Evolutionary conservation across 305 asterid species (phyloP), one percentile per base, ranked within the genome.

Genomic region (Rubia tinctorum): DNA sequence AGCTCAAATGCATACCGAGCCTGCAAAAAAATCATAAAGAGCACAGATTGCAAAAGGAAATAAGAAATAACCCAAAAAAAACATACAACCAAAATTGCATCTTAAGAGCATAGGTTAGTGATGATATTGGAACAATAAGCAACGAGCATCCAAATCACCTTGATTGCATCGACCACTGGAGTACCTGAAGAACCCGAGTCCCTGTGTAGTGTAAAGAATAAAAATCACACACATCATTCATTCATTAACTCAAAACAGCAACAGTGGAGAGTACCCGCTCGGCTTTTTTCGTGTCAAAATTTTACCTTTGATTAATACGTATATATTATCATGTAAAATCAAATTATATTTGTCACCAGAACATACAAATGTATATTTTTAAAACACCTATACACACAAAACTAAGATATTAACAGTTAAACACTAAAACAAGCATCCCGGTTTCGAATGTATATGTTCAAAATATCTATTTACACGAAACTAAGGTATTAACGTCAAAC

Each of bases 1-100:
- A 95, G 79, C 91, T 95, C 98, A 80, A 82, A 95, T 45, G 98
- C 97, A 86, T 95, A 95, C 65, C 78, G 96, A 75, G 88, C 95
- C 99, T 95, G 95, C 77, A 81, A 85, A 82, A 70, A 62, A 71
- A 11, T 23, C n/a, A 30, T 23, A 6, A 64, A 15, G 43, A 49
- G 53, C 20, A 5, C 37, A 9, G 17, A 49, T 59, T 64, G 51
- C 47, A 15, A 61, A 65, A 22, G 55, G 62, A 63, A 70, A 40
- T 65, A 22, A 6, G 30, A 44, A 43, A 70, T 18, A 2, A 56
- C 60, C 63, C 68, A 7, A 4, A 13, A 44, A 42, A 6, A 15
- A 22, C 12, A 55, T 7, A 15, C 60, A 61, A 62, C 47, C 12
- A 17, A 20, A n/a, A 30, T 42, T 27, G 17, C 7, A 37, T 60